Evolutionary conservation across 345 rosid genomes (phyloP).

Genomic region (Ricinus communis): DNA sequence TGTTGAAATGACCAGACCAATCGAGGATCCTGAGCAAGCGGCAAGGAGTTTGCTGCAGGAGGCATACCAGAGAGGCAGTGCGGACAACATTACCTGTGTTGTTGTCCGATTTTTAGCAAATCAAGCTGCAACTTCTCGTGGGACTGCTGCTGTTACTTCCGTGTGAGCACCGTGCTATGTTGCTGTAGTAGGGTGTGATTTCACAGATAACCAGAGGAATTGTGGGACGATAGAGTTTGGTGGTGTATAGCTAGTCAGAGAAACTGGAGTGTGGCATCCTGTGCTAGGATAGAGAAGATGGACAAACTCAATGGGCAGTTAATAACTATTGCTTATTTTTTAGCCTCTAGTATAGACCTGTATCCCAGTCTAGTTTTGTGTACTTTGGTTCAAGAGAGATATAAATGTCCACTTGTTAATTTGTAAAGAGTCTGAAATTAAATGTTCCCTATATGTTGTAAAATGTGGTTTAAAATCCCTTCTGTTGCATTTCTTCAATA

Average conservation of each 20-base stretch:
- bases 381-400: slow-evolving; percentile 22
- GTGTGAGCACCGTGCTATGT: slow-evolving; percentile 17
- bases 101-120: slow-evolving; percentile 80
- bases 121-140: slow-evolving; percentile 42
- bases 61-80: slow-evolving; percentile 96
- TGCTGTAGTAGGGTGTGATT: background rate
- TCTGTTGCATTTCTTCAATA: background rate
- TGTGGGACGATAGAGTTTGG: slow-evolving; percentile 13
- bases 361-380: slow-evolving; percentile 22
- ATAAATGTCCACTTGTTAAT: slow-evolving; percentile 28
- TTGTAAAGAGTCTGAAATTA: slow-evolving; percentile 34
- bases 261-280: slow-evolving; percentile 9
- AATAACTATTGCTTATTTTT: slow-evolving; percentile 12
- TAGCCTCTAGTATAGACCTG: slow-evolving; percentile 32
- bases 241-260: slow-evolving; percentile 21
- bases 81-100: slow-evolving; percentile 94
- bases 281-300: slow-evolving; percentile 14
- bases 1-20: slow-evolving; percentile 69
- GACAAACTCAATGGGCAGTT: slow-evolving; percentile 13
- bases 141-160: slow-evolving; percentile 7
- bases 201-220: slow-evolving; percentile 4
- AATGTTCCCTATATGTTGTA: slow-evolving; percentile 32
- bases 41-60: slow-evolving; percentile 85
- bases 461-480: slow-evolving; percentile 25
- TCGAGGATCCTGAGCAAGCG: slow-evolving; percentile 85